Base-by-base conservation (phyloP, 2,329 filamentous ascomycete genomes). In the Aulographum hederae region DNA sequence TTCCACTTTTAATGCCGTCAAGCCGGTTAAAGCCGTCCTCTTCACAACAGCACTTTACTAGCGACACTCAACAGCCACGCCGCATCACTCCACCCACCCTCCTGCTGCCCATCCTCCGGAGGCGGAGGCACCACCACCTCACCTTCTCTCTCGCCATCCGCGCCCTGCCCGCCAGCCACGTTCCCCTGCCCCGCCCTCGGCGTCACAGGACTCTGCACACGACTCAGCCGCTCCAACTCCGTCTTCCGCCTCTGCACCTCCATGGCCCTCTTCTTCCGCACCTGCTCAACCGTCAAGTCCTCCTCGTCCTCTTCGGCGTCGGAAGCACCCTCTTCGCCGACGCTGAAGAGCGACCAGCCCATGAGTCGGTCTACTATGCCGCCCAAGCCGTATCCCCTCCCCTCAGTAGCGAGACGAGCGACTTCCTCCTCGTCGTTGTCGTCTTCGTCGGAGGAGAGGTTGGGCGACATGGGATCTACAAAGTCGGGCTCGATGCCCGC, bases 21-120 rank as follows among this genome's bases (percentile, higher is more conserved):
- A n/a, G n/a, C n/a, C n/a, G n/a, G n/a, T n/a, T n/a, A n/a, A n/a
- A 23, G 20, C n/a, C 20, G 20, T 23, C 14, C 26, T 13, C 26
- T 28, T 6, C 15, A 43, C 21, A 54, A 41, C 14, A 56, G 33
- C 18, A 58, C 59, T 36, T 61, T 63, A 1, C 51, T 51, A 6
- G 67, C 63, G 26, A 67, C 58, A 31, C 63, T 62, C 35, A 72
- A 46, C 35, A 72, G 43, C 67, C 67, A 72, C 18, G 60, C 58
- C 19, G 63, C 66, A 51, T 72, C 67, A 37, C 63, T 57, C 67
- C 67, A 72, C 1, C 65, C 64, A 4, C 62, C 64, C 13, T 39
- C 44, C 12, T 50, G 50, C 16, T 51, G 47, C 16, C 34, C 40
- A 14, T 36, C 37, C 5, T 39, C 32, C 5, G 29, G 25, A 6